Base-by-base conservation (phyloP, 2,329 filamentous ascomycete species). In the Pyricularia sp. region DNA sequence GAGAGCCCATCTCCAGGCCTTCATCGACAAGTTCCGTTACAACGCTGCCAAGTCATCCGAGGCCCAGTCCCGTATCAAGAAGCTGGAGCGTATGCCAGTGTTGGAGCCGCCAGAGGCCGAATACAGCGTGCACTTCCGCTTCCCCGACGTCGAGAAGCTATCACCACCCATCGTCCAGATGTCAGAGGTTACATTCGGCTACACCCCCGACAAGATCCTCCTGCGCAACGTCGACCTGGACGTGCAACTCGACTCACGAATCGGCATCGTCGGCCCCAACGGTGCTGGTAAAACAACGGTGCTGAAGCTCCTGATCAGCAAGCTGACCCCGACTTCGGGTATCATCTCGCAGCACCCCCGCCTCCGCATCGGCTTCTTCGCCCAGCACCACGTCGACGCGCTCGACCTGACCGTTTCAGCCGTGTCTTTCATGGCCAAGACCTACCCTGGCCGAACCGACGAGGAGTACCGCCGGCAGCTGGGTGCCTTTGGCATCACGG, bases 21-120 rank as follows among this genome's bases (percentile, higher is more conserved):
- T 99, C 81, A 99, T 99, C 81, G 95, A 99, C 86, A 99, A 99
- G 82, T 99, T 99, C 86, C 89, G 95, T 68, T 99, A 99, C 86
- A 99, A 99, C 77, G 95, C 95, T 31, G 95, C 94, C 76, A 99
- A 99, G 80, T 97, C 95, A 0, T 97, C 94, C 10, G 95, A 99
- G 83, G 95, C 95, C 1, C 95, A 99, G 78, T 98, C 94, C 0
- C 90, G 95, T 76, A 98, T 99, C 86, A 99, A 99, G 86, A 99
- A 99, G 79, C 84, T 99, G 71, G 96, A 99, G 80, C 93, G 92
- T 76, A 97, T 99, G 92, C 95, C 96, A 1, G 83, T 97, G 1
- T 86, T 99, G 68, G 91, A 97, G 75, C 79, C 94, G 0, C 96
- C 95, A 6, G 95, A 99, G 82, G 88, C 89, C 70, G 94, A 97